phyloP scores from a whole-genome alignment of 805 yeast genomes.

The Candida andamanensis region DNA sequence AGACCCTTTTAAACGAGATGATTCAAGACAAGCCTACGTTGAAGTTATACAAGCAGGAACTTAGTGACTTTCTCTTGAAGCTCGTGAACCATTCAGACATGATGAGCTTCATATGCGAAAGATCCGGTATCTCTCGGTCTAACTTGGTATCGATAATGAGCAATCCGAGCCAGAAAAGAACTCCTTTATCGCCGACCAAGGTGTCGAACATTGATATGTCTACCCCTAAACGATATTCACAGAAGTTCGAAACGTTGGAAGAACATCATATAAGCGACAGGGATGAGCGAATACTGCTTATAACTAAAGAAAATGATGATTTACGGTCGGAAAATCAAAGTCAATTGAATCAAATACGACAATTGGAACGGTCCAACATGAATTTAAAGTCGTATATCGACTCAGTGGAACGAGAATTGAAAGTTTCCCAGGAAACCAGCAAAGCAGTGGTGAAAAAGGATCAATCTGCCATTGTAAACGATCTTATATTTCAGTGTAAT shows the following conservation, averaged over 20 bases:
- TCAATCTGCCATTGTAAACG: constrained; percentile 8
- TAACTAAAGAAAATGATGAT: constrained; percentile 10
- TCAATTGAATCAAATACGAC: constrained; percentile 10
- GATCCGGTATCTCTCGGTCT: constrained; percentile 14
- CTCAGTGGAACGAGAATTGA: constrained; percentile 12
- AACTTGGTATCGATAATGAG: constrained; percentile 7
- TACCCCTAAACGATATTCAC: constrained; percentile 1
- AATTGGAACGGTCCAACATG: constrained; percentile 15
- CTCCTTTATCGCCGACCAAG: background rate
- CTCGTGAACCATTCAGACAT: constrained; percentile 17
- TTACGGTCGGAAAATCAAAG: constrained; percentile 5
- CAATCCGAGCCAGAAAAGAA: constrained; percentile 3
- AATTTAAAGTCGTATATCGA: constrained; percentile 14
- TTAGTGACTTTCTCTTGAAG: constrained; percentile 19
- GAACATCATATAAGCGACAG: constrained; percentile 12
- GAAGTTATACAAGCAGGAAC: constrained; percentile 18
- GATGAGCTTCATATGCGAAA: constrained; percentile 17
- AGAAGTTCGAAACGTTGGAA: constrained; percentile 1
- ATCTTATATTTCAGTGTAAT: constrained; percentile 12
- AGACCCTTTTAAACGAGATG: constrained; percentile 13
- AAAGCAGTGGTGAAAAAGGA: background rate
- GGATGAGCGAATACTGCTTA: constrained; percentile 10
- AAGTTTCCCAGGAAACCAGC: constrained; percentile 1
- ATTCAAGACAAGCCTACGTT: constrained; percentile 14
- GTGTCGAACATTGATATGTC: background rate